A percentile compares a stretch with the other conserved stretches of the same genome.
Evolutionary conservation across 345 rosid species (phyloP).

Genomic region (Zanthoxylum bungeanum): DNA sequence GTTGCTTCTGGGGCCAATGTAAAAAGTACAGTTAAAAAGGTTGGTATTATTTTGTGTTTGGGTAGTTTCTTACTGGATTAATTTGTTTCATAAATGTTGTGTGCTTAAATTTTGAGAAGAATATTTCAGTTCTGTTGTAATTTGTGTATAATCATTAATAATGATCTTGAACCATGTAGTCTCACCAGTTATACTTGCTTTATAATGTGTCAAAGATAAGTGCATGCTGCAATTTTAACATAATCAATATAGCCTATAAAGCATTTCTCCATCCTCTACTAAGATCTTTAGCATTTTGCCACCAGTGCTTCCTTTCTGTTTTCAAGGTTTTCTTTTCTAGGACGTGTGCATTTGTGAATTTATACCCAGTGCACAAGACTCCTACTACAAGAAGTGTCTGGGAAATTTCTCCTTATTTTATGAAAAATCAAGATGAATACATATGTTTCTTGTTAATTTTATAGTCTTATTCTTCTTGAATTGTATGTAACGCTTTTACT

Average conservation of each 20-base stretch:
- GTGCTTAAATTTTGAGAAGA: background rate
- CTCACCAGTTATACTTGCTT: background rate
- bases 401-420: background rate
- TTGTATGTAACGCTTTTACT: background rate
- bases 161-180: background rate
- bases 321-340: background rate
- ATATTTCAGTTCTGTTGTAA: background rate
- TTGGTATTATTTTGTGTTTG: constrained; percentile 20
- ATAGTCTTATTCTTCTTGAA: background rate
- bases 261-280: background rate
- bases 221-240: background rate
- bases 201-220: background rate
- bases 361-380: too few species aligned
- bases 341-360: background rate
- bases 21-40: constrained; percentile 42
- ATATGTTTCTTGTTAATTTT: background rate
- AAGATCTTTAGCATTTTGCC: background rate
- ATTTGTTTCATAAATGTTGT: background rate
- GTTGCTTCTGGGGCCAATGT: constrained; percentile 39
- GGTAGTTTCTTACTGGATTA: background rate
- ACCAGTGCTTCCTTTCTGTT: background rate
- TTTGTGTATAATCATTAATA: background rate
- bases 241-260: background rate
- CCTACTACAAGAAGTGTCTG: too few species aligned
- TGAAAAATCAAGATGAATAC: background rate